Evolutionary conservation across 768 basidiomycete genomes (phyloP).

Genomic region (Cyclocybe cylindracea): DNA sequence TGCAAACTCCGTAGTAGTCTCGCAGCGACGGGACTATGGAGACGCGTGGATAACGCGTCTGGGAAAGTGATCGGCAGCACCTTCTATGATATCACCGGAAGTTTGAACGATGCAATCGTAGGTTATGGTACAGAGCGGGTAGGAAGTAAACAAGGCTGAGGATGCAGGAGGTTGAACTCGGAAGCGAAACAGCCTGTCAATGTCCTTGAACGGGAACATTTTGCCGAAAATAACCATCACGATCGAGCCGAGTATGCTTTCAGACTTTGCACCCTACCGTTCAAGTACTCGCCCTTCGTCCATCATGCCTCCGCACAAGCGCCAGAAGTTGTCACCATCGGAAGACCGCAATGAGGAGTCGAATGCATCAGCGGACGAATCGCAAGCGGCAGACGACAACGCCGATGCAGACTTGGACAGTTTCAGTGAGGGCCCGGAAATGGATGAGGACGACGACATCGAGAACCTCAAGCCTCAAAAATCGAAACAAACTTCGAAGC

Average conservation of each 20-base stretch:
- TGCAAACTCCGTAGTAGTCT: too few species aligned
- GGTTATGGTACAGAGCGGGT: too few species aligned
- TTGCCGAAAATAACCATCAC: background rate
- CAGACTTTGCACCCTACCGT: background rate
- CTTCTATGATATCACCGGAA: too few species aligned
- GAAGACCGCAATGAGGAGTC: conserved; percentile 26
- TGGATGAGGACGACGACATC: conserved; percentile 68
- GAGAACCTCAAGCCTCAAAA: conserved; percentile 54
- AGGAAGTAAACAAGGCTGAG: too few species aligned
- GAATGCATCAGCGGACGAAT: conserved; percentile 14
- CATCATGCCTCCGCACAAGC: conserved; percentile 56
- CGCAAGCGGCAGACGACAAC: conserved; percentile 19
- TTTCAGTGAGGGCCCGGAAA: conserved; percentile 11
- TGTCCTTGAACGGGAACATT: too few species aligned
- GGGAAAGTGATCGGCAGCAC: too few species aligned
- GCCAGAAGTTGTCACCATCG: conserved; percentile 43
- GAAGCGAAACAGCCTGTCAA: too few species aligned
- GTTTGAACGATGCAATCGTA: too few species aligned
- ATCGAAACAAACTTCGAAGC: conserved; percentile 79
- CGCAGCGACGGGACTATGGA: background rate
- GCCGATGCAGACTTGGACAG: conserved; percentile 22
- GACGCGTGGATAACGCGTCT: background rate
- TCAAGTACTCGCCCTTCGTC: background rate
- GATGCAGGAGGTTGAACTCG: too few species aligned
- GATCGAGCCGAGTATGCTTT: conserved; percentile 12